Evolutionary conservation across 176 grass and related monocot genomes (phyloP).

Genomic region (Lolium rigidum): DNA sequence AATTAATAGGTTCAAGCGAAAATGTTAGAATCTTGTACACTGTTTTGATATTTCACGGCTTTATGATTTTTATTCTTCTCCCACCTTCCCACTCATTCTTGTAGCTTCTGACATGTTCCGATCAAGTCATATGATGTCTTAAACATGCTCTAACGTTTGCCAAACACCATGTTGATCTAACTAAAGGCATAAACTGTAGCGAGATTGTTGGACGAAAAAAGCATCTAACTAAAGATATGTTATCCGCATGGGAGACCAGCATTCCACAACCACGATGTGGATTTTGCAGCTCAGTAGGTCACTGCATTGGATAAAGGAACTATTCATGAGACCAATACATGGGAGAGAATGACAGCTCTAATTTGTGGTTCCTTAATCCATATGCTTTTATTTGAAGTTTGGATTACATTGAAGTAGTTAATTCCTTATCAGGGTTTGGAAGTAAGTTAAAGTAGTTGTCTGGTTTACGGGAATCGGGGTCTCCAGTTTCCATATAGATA

Average conservation of each 20-base stretch:
- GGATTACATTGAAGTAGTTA: background rate
- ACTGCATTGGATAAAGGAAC: conserved; percentile 18
- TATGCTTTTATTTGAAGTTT: conserved; percentile 6
- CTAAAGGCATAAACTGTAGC: conserved; percentile 6
- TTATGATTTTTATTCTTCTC: conserved; percentile 21
- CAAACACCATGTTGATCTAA: background rate
- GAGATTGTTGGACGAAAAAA: background rate
- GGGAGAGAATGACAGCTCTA: background rate
- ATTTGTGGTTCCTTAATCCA: background rate
- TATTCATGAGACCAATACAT: background rate
- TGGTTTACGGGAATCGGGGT: background rate
- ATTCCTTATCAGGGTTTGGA: conserved; percentile 13
- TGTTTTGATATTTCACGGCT: background rate
- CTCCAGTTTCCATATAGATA: conserved; percentile 17
- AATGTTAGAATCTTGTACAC: background rate
- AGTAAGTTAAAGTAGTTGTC: background rate
- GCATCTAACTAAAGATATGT: background rate
- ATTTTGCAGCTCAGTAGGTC: background rate
- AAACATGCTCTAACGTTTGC: background rate
- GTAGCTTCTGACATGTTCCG: conserved; percentile 18
- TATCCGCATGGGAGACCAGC: background rate
- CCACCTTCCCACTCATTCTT: background rate
- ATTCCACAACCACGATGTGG: background rate
- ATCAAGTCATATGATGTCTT: conserved; percentile 22
- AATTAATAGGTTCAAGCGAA: background rate